A percentile compares a stretch with the other conserved stretches of the same genome.
Evolutionary conservation across 106 monocot genomes (phyloP).

Genomic region (Triglochin maritima): DNA sequence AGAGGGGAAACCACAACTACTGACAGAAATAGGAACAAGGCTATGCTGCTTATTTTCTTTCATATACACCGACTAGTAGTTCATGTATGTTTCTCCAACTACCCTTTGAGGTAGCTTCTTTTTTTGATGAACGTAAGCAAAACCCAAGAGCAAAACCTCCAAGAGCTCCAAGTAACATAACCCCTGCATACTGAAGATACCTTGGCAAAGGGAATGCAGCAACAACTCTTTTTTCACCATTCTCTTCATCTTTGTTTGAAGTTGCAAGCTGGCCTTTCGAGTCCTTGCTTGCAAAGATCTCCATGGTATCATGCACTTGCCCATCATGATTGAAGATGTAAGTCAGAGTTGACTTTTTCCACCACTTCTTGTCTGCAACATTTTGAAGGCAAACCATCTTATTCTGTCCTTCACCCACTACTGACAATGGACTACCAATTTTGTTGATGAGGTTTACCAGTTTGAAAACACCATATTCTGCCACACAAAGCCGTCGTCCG

Average conservation of each 20-base stretch:
- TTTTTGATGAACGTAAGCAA: slow-evolving; percentile 32
- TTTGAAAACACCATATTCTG: slow-evolving; percentile 67
- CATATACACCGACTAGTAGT: no score
- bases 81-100: slow-evolving; percentile 22
- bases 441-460: slow-evolving; percentile 56
- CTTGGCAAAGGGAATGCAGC: slow-evolving; percentile 2
- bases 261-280: slow-evolving; percentile 53
- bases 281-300: slow-evolving; percentile 64
- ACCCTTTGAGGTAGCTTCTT: slow-evolving; percentile 17
- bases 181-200: slow-evolving; percentile 31
- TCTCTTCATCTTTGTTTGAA: not conserved
- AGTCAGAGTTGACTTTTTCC: slow-evolving; percentile 57
- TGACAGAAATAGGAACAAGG: no score
- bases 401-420: slow-evolving; percentile 49
- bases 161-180: slow-evolving; percentile 39
- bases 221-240: not conserved
- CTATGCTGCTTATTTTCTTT: no score
- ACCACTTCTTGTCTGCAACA: slow-evolving; percentile 17
- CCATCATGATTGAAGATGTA: slow-evolving; percentile 58
- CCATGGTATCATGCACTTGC: slow-evolving; percentile 61
- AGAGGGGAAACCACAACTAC: no score
- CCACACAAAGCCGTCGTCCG: slow-evolving; percentile 57
- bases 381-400: slow-evolving; percentile 51
- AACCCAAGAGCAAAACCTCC: slow-evolving; percentile 62
- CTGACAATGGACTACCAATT: slow-evolving; percentile 44